Percentiles rank a stretch among this genome's conserved stretches.
Evolutionary conservation across 768 basidiomycete genomes (phyloP).

Genomic region (Rhizopogon vinicolor): DNA sequence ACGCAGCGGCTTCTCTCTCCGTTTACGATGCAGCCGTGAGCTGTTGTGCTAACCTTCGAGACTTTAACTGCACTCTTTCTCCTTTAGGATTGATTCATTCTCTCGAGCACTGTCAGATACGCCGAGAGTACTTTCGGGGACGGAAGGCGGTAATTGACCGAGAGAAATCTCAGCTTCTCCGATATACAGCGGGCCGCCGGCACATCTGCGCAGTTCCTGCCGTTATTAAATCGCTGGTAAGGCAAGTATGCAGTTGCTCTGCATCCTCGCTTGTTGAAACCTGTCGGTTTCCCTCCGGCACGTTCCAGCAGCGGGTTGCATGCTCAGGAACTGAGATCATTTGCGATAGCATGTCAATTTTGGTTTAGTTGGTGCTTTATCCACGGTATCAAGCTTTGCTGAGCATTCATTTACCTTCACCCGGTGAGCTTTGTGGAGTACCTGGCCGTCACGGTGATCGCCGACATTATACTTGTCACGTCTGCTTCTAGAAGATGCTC

Average conservation of each 20-base stretch:
- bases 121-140: no score
- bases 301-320: neutral
- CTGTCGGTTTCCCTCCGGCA: no score
- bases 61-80: slow-evolving; percentile 35
- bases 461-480: slow-evolving; percentile 23
- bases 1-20: slow-evolving; percentile 36
- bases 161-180: neutral
- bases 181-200: no score
- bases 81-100: slow-evolving; percentile 31
- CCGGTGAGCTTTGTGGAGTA: neutral
- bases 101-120: slow-evolving; percentile 8
- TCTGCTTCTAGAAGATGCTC: slow-evolving; percentile 7
- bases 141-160: neutral
- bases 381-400: slow-evolving; percentile 1
- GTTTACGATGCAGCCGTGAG: slow-evolving; percentile 31
- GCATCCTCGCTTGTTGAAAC: no score
- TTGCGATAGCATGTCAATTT: neutral
- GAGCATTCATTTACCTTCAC: neutral
- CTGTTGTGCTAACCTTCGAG: slow-evolving; percentile 37
- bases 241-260: no score
- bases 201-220: no score
- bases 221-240: neutral
- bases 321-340: neutral
- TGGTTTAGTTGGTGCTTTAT: neutral
- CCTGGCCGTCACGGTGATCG: neutral